Conservation (phyloP, 768 basidiomycete species). For the Tricholomella constricta region DNA sequence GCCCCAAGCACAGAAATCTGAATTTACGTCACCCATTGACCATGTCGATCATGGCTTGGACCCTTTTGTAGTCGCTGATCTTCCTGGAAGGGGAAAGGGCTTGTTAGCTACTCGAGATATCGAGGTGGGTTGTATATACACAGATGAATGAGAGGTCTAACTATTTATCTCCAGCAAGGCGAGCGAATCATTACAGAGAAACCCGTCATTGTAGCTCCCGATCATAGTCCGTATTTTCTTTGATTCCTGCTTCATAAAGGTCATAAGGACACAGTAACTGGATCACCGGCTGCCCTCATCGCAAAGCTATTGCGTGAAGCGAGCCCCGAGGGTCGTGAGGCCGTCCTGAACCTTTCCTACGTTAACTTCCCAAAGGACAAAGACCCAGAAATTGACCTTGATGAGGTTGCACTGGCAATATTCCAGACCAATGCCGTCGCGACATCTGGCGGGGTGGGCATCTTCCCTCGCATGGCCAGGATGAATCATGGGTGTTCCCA, state of each 20-base stretch:
- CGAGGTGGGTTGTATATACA: conserved; percentile 37
- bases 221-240: conserved; percentile 38
- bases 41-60: neutral
- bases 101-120: conserved; percentile 54
- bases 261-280: conserved; percentile 37
- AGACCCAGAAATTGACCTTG: conserved; percentile 36
- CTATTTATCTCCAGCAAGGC: conserved; percentile 45
- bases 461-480: conserved; percentile 70
- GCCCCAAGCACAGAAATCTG: neutral
- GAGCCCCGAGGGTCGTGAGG: conserved; percentile 32
- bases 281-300: conserved; percentile 50
- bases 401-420: conserved; percentile 59
- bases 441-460: conserved; percentile 52
- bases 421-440: conserved; percentile 69
- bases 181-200: conserved; percentile 57
- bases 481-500: conserved; percentile 70
- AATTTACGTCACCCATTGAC: no score
- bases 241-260: neutral
- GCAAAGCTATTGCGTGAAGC: conserved; percentile 35
- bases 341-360: conserved; percentile 59
- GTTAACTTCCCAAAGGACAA: conserved; percentile 49
- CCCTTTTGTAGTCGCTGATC: conserved; percentile 43
- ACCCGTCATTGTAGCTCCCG: conserved; percentile 56
- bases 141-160: neutral
- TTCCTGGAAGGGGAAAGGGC: conserved; percentile 60